These are phyloP conservation scores for Nannizziopsis barbatae DNA, from an alignment of 2,329 filamentous ascomycete genomes.

Conservation along the genomic window DNA sequence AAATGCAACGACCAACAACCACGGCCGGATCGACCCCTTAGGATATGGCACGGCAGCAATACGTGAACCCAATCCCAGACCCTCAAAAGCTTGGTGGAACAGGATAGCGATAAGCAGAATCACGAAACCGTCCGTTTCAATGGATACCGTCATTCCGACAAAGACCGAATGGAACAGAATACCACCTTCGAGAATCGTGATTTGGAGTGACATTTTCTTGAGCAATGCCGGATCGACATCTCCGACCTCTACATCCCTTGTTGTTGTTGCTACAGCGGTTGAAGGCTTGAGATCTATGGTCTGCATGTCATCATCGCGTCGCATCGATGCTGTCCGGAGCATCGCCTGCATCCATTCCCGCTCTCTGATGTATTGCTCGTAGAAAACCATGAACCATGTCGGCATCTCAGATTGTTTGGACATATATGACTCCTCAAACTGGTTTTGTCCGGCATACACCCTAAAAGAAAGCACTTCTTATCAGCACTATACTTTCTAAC, in stretches of 20 bases:
- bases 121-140: slow-evolving; percentile 48
- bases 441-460: slow-evolving; percentile 8
- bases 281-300: slow-evolving; percentile 21
- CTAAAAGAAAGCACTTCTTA: not conserved
- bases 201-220: slow-evolving; percentile 55
- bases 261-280: slow-evolving; percentile 16
- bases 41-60: slow-evolving; percentile 57
- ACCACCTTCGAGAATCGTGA: slow-evolving; percentile 59
- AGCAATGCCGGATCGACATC: slow-evolving; percentile 33
- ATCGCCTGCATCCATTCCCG: slow-evolving; percentile 48
- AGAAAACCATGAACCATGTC: slow-evolving; percentile 13
- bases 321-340: slow-evolving; percentile 49
- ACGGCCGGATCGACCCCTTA: slow-evolving; percentile 46
- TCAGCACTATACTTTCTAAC: not conserved
- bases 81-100: slow-evolving; percentile 70
- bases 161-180: slow-evolving; percentile 69
- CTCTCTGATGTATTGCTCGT: slow-evolving; percentile 50
- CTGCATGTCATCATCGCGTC: slow-evolving; percentile 44
- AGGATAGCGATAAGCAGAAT: slow-evolving; percentile 52
- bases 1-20: slow-evolving; percentile 52
- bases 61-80: slow-evolving; percentile 59
- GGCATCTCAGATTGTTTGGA: slow-evolving; percentile 11
- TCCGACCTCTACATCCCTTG: slow-evolving; percentile 24
- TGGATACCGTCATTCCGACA: slow-evolving; percentile 61
- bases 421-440: slow-evolving; percentile 10